These are phyloP conservation scores for Oryza rufipogon DNA, from an alignment of 176 grass and related monocot species.

Conservation along the genomic window DNA sequence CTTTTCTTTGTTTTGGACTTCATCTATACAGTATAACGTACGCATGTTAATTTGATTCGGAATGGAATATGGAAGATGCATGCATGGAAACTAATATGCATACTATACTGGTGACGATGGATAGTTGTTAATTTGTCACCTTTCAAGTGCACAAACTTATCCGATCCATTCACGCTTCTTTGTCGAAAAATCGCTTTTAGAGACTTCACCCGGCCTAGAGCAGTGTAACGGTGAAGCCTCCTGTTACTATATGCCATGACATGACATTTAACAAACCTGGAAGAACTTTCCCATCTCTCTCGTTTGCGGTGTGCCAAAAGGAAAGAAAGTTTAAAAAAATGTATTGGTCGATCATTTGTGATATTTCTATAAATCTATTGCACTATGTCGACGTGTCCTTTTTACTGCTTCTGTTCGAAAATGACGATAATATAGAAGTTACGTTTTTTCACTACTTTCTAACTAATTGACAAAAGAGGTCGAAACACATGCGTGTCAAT, in stretches of 20 bases:
- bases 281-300: constrained; percentile 28
- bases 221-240: constrained; percentile 66
- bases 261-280: constrained; percentile 64
- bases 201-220: constrained; percentile 42
- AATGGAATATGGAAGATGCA: neutral
- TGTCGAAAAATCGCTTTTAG: constrained; percentile 49
- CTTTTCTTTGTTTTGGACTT: constrained; percentile 34
- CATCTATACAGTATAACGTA: constrained; percentile 3
- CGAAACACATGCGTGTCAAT: neutral
- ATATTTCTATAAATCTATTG: neutral
- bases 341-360: neutral
- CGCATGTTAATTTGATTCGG: constrained; percentile 24
- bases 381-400: neutral
- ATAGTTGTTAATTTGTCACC: constrained; percentile 40
- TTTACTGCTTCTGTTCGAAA: neutral
- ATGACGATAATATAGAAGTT: neutral
- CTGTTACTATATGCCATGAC: constrained; percentile 36
- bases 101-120: neutral
- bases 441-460: neutral
- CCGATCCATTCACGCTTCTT: constrained; percentile 47
- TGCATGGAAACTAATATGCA: constrained; percentile 16
- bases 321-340: neutral
- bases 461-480: neutral
- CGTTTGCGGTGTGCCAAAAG: neutral
- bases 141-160: constrained; percentile 52